phyloP scores from a whole-genome alignment of 352 stramenopile species.

The Thalassiosira mediterranea region DNA sequence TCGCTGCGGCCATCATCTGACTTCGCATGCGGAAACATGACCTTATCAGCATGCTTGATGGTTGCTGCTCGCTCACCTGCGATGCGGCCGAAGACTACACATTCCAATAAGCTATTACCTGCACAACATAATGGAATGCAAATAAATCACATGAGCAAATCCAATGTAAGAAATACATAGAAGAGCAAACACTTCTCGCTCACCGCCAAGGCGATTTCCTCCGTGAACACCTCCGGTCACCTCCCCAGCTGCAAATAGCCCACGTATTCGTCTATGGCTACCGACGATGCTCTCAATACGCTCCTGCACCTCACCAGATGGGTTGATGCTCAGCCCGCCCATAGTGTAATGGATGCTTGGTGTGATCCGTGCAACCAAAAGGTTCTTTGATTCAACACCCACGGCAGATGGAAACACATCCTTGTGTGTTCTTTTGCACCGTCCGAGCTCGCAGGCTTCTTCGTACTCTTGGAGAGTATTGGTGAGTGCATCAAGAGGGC shows the following conservation, averaged over 20 bases:
- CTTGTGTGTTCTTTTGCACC: slow-evolving; percentile 35
- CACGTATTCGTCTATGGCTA: slow-evolving; percentile 74
- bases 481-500: slow-evolving; percentile 7
- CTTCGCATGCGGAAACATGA: slow-evolving; percentile 31
- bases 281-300: slow-evolving; percentile 50
- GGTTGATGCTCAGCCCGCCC: slow-evolving; percentile 87
- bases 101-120: slow-evolving; percentile 90
- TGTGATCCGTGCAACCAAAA: slow-evolving; percentile 42
- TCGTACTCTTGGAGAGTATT: slow-evolving; percentile 43
- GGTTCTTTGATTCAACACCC: slow-evolving; percentile 11
- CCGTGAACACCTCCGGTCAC: slow-evolving; percentile 90
- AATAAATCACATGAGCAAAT: no score
- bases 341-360: slow-evolving; percentile 76
- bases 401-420: slow-evolving; percentile 26
- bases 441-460: slow-evolving; percentile 11
- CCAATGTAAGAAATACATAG: no score
- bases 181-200: no score
- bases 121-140: no score
- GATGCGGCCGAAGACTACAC: slow-evolving; percentile 90
- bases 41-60: slow-evolving; percentile 32
- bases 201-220: slow-evolving; percentile 87
- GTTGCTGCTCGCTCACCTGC: slow-evolving; percentile 64
- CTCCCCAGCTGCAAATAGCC: slow-evolving; percentile 89
- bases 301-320: slow-evolving; percentile 84
- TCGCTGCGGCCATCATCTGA: slow-evolving; percentile 31